Conservation (phyloP, 176 grass and related monocot genomes). For the Leersia perrieri region DNA sequence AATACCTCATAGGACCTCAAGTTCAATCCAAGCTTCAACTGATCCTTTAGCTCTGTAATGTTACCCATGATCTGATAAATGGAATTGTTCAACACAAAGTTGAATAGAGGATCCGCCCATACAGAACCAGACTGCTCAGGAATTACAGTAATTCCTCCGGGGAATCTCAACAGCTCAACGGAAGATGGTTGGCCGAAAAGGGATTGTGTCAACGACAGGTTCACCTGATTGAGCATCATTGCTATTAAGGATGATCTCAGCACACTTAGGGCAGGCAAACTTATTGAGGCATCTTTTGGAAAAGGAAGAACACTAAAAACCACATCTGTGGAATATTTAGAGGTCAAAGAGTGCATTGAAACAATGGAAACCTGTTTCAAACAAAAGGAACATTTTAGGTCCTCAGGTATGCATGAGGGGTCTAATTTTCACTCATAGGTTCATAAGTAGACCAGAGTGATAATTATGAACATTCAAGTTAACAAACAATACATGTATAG, state of each 20-base stretch:
- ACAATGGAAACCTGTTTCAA: conserved; percentile 67
- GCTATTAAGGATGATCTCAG: conserved; percentile 71
- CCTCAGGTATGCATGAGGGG: background rate
- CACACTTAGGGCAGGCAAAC: conserved; percentile 65
- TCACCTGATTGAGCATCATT: conserved; percentile 62
- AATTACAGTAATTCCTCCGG: conserved; percentile 74
- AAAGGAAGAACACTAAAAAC: conserved; percentile 79
- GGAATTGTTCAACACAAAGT: conserved; percentile 69
- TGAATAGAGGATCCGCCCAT: conserved; percentile 59
- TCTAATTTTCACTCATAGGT: background rate
- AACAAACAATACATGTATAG: background rate
- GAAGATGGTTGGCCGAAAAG: conserved; percentile 63
- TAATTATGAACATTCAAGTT: background rate
- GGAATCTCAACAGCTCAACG: conserved; percentile 60
- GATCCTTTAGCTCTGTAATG: conserved; percentile 65
- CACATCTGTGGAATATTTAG: conserved; percentile 58
- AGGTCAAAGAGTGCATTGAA: conserved; percentile 52
- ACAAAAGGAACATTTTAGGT: conserved; percentile 2
- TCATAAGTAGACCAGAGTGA: background rate
- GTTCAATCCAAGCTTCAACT: conserved; percentile 70
- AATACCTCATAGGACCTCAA: conserved; percentile 70
- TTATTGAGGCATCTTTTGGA: conserved; percentile 63
- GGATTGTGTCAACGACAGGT: conserved; percentile 62
- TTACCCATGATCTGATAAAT: conserved; percentile 58
- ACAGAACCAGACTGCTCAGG: conserved; percentile 58